Evolutionary conservation across 2,329 filamentous ascomycete species (phyloP), one percentile per base, ranked within the genome.

Genomic region (Cytospora paraplurivora): DNA sequence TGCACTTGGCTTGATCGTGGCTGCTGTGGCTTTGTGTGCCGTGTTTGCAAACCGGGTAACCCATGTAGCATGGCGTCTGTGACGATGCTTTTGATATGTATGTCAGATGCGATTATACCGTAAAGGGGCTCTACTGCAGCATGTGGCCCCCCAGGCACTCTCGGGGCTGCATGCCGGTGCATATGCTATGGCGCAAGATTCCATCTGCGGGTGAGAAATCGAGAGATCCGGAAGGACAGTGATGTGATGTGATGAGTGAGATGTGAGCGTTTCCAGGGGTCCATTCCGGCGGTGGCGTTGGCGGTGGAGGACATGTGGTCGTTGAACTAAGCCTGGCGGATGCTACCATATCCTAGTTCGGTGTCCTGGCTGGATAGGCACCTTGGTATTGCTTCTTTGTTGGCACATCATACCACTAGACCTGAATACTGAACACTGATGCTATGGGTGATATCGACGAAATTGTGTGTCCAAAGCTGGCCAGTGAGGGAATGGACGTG

Each of bases 1-100:
- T 55, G 64, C 21, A 32, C 33, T n/a, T 61, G 57, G 61, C 56
- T 61, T 49, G 52, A 54, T 59, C 56, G 47, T 61, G 32, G 38
- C 51, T 44, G n/a, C 41, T 44, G 44, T 56, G 54, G 60, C 47
- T 49, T 44, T 52, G 38, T 19, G 17, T 57, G 56, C 49, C 33
- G 64, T 63, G 64, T 41, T 27, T 58, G 57, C 41, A 62, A 13
- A 52, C 47, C 47, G 37, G 6, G 58, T 52, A 17, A n/a, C 7
- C 17, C 17, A 15, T 7, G 41, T 44, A 19, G 41, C 17, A 44
- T 44, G 41, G 41, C 41, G 5, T 44, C 19, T 44, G 4, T 37
- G 19, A 12, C 27, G 37, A 56, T 19, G 53, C 5, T 33, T 13
- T n/a, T 51, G 35, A 34, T 50, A 51, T 53, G 35, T 44, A 44